Evolutionary conservation across 345 rosid genomes (phyloP).

Genomic region (Euclidium syriacum): DNA sequence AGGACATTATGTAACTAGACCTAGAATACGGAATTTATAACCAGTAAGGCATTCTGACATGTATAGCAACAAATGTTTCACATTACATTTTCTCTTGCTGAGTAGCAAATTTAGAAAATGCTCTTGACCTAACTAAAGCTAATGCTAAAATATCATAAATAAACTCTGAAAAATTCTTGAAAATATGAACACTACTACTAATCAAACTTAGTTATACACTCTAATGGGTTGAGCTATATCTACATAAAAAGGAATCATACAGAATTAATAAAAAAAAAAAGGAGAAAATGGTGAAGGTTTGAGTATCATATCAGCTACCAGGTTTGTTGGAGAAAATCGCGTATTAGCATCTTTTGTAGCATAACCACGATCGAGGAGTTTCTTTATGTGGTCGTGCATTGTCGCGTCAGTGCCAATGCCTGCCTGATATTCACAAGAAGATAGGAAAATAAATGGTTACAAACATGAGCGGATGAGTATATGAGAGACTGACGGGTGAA

Average conservation of each 20-base stretch:
- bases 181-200: background rate
- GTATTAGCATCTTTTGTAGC: conserved; percentile 85
- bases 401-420: conserved; percentile 99
- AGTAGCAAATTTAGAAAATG: too few species aligned
- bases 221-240: background rate
- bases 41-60: too few species aligned
- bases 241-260: background rate
- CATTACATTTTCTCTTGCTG: too few species aligned
- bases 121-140: too few species aligned
- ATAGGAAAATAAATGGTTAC: background rate
- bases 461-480: background rate
- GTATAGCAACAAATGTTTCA: too few species aligned
- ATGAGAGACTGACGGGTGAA: conserved; percentile 1
- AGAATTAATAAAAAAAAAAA: background rate
- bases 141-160: too few species aligned
- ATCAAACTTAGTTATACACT: background rate
- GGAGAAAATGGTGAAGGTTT: background rate
- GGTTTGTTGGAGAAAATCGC: conserved; percentile 85
- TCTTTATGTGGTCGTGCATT: conserved; percentile 98
- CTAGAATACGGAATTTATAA: too few species aligned
- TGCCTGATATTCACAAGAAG: conserved; percentile 46
- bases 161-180: background rate
- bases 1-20: too few species aligned
- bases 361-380: conserved; percentile 92
- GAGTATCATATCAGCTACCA: conserved; percentile 42